A percentile compares a stretch with the other conserved stretches of the same genome.
These are phyloP conservation scores for Flaveria brownii DNA, from an alignment of 129 eudicot genomes.

Conservation along the genomic window DNA sequence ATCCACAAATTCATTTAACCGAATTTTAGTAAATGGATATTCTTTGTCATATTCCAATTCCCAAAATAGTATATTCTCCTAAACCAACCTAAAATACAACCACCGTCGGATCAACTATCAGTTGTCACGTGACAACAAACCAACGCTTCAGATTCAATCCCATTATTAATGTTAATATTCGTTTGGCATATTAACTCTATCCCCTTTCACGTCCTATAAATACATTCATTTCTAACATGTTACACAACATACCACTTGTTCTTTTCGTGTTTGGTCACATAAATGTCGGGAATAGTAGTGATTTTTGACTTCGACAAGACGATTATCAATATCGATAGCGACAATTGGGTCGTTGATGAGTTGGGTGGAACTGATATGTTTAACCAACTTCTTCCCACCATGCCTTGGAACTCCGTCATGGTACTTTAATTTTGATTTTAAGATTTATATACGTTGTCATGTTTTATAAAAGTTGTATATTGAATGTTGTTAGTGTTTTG, in stretches of 20 bases:
- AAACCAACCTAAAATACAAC: neutral
- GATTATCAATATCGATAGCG: constrained; percentile 77
- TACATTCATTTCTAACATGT: neutral
- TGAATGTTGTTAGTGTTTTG: neutral
- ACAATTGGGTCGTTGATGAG: constrained; percentile 80
- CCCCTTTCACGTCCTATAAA: constrained; percentile 41
- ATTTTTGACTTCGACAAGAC: constrained; percentile 90
- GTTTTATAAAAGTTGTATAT: neutral
- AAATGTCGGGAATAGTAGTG: constrained; percentile 65
- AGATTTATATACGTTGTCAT: neutral
- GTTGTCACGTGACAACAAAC: constrained; percentile 27
- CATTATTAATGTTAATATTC: constrained; percentile 43
- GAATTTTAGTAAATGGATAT: constrained; percentile 31
- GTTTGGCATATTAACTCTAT: constrained; percentile 40
- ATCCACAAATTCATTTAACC: constrained; percentile 30
- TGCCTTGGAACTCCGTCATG: constrained; percentile 93
- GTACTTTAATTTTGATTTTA: constrained; percentile 27
- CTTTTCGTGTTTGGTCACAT: neutral
- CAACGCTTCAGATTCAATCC: constrained; percentile 15
- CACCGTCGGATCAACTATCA: constrained; percentile 19
- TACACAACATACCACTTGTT: neutral
- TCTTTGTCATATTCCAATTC: constrained; percentile 27
- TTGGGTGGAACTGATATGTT: constrained; percentile 42
- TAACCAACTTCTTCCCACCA: constrained; percentile 66
- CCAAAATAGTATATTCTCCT: constrained; percentile 27